Base-by-base conservation (phyloP, 202 grass and related monocot species). In the Zoysia matrella region DNA sequence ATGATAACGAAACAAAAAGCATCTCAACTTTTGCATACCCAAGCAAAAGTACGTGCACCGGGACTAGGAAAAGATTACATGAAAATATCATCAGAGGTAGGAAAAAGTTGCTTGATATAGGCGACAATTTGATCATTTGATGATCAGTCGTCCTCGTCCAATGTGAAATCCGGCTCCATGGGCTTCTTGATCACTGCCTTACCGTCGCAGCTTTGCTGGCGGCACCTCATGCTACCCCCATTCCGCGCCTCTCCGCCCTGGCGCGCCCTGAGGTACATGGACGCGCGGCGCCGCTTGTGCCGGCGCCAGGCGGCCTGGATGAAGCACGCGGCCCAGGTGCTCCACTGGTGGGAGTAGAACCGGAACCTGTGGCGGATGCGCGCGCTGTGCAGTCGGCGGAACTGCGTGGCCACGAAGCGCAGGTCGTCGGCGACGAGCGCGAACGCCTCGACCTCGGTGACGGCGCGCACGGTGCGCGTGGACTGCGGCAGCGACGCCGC, bases 271-370 rank as follows among this genome's bases (percentile, higher is more conserved):
- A 91, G 77, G 41, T 98, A 92, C 39, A 93, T 76, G 60, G 95
- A 93, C 74, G 87, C 84, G 71, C 87, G 86, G 58, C 74, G 77
- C 15, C 92, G 88, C 84, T 85, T 95, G 65, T 83, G 82, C 0
- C 91, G 80, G 0, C 95, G 84, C 95, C 95, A 98, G 0, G 95
- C 93, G 6, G 92, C 95, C 63, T 95, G 95, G 11, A 98, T 93
- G 86, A 95, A 98, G 89, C 95, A 98, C 1, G 90, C 90, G 2
- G 92, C 95, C 95, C 95, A 98, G 3, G 89, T 91, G 16, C 92
- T 79, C 95, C 95, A 98, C 79, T 98, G 95, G 79, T 95, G 86
- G 16, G 95, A 98, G 83, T 93, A 95, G 83, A 93, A 98, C 61
- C 95, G 68, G 83, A 98, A 93, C 84, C 92, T 93, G 85, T 98